Evolutionary conservation across 2,329 filamentous ascomycete species (phyloP), one percentile per base, ranked within the genome.

Genomic region (Ophiocordyceps sinensis): DNA sequence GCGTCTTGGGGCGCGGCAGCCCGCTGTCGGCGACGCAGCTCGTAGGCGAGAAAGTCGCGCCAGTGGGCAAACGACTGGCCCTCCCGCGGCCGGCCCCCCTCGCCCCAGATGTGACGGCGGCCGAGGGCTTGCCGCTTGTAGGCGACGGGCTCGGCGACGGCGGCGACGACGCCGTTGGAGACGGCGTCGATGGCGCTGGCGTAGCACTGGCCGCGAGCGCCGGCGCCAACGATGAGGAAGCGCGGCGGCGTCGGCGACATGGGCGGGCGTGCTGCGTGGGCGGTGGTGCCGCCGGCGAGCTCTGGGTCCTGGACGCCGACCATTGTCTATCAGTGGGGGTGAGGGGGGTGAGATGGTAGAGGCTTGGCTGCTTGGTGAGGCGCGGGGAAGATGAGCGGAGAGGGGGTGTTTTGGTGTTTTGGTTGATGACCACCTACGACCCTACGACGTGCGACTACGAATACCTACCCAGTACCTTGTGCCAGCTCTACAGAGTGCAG

Each of bases 201-300:
- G 56, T 93, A 94, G 28, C 77, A 73, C 40, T 73, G 71, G 13
- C 87, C 87, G 30, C 87, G 78, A 38, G 82, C 85, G 29, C 87
- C 86, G 8, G 85, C 86, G 17, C 87, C 87, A 50, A 94, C 79
- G 52, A 94, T 73, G 42, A 93, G 69, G 52, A 93, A 76, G 39
- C 80, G 76, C 3, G 79, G 75, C 21, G 75, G 70, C 28, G 55
- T 62, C 6, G 60, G 55, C 3, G 73, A 72, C 55, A 64, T 60
- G 36, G 62, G 54, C 9, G 67, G 66, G 37, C 60, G 62, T 54
- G 34, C 44, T 37, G 41, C n/a, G 15, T n/a, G 17, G n/a, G 28
- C 12, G 15, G 40, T 32, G 42, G 44, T 21, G 48, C 38, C 37
- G 41, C 41, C 40, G 43, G 52, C 45, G 44, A 60, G 47, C 39